Conservation (phyloP, 2,329 filamentous ascomycete species). For the Fusarium nisikadoi region DNA sequence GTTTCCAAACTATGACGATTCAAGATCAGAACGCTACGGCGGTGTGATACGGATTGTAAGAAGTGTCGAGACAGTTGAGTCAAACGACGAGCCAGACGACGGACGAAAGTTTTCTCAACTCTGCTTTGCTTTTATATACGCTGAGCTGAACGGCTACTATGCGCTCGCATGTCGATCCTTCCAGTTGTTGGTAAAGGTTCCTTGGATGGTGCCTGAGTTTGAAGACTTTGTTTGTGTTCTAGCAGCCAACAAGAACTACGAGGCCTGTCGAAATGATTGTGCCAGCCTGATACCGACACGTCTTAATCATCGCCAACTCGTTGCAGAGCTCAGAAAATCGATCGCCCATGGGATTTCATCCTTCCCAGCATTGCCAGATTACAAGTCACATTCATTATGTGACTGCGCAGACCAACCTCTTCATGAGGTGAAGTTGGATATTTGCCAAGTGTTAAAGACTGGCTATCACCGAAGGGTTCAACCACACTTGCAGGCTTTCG, state of each 20-base stretch:
- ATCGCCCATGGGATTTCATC: neutral
- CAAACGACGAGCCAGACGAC: too few relatives aligned
- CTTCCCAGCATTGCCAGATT: neutral
- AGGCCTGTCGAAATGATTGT: neutral
- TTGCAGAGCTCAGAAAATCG: rapidly evolving
- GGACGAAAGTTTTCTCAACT: neutral
- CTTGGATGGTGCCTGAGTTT: rapidly evolving
- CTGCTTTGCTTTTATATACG: neutral
- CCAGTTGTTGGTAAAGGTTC: rapidly evolving
- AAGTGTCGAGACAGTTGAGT: too few relatives aligned
- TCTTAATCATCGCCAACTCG: neutral
- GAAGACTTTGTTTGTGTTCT: neutral
- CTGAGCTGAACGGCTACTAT: neutral
- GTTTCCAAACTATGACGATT: rapidly evolving
- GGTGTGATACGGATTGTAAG: rapidly evolving
- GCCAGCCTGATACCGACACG: rapidly evolving
- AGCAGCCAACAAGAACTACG: neutral
- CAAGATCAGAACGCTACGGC: neutral
- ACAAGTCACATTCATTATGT: neutral
- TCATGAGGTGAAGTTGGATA: neutral
- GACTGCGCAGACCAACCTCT: rapidly evolving
- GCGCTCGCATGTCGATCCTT: neutral
- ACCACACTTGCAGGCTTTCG: neutral
- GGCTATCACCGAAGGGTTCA: rapidly evolving
- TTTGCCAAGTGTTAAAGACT: rapidly evolving